These are phyloP conservation scores for Ceriops decandra DNA, from an alignment of 345 rosid species.

Conservation along the genomic window DNA sequence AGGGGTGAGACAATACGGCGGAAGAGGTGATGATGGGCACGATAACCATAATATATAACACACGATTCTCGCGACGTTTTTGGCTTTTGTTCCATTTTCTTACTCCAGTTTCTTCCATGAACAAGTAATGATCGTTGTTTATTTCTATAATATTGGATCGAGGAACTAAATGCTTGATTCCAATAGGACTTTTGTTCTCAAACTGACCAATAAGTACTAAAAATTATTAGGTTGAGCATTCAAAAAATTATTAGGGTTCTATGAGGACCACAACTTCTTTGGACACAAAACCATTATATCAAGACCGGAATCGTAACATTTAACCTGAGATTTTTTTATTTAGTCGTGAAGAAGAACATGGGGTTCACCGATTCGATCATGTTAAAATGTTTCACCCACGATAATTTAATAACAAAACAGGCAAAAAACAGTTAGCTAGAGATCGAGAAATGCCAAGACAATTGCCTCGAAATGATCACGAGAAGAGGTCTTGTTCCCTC, in stretches of 20 bases:
- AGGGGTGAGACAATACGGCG: slow-evolving; percentile 12
- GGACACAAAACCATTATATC: slow-evolving; percentile 28
- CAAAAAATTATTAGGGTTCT: slow-evolving; percentile 11
- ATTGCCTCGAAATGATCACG: slow-evolving; percentile 41
- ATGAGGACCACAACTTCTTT: slow-evolving; percentile 34
- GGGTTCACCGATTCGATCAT: slow-evolving; percentile 32
- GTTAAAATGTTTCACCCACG: slow-evolving; percentile 33
- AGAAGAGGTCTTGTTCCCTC: slow-evolving; percentile 52
- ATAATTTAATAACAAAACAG: slow-evolving; percentile 15
- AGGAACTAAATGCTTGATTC: slow-evolving; percentile 8
- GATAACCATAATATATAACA: slow-evolving; percentile 22
- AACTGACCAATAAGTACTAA: slow-evolving; percentile 19
- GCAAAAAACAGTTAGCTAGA: slow-evolving; percentile 28
- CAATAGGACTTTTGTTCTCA: slow-evolving; percentile 17
- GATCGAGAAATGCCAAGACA: slow-evolving; percentile 53
- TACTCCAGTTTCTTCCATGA: slow-evolving; percentile 9
- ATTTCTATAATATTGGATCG: slow-evolving; percentile 28
- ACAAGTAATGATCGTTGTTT: slow-evolving; percentile 20
- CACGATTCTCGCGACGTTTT: slow-evolving; percentile 44
- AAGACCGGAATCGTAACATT: slow-evolving; percentile 6
- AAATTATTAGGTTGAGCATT: neutral
- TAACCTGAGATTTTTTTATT: neutral
- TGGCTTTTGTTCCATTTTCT: slow-evolving; percentile 44
- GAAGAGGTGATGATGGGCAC: slow-evolving; percentile 25
- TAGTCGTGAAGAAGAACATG: slow-evolving; percentile 22